phyloP scores from a whole-genome alignment of 2,329 filamentous ascomycete genomes.

The Hypomyces perniciosus region DNA sequence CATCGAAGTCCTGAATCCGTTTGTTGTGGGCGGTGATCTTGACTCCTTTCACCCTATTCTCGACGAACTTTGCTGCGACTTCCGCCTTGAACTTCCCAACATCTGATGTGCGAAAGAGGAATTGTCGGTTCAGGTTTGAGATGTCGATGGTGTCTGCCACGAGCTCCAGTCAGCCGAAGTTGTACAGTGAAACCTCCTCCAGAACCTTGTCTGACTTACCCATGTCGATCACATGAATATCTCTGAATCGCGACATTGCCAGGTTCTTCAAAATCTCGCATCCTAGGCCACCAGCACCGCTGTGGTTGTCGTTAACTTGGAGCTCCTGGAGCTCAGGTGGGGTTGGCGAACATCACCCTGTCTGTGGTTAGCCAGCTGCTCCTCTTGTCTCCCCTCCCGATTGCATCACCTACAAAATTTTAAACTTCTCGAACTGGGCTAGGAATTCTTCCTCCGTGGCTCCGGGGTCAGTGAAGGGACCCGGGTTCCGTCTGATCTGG shows the following conservation, averaged over 20 bases:
- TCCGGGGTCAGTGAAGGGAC: conserved; percentile 72
- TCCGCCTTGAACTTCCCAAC: conserved; percentile 93
- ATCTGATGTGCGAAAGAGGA: conserved; percentile 86
- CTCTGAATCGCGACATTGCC: conserved; percentile 88
- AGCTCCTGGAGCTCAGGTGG: conserved; percentile 6
- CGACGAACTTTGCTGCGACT: conserved; percentile 85
- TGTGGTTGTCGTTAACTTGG: conserved; percentile 30
- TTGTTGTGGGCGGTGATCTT: conserved; percentile 91
- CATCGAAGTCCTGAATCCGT: conserved; percentile 94
- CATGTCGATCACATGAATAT: conserved; percentile 99
- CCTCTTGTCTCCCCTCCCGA: conserved; percentile 1
- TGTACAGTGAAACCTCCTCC: neutral
- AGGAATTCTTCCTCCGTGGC: conserved; percentile 47
- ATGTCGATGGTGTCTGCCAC: conserved; percentile 91
- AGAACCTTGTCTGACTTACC: conserved; percentile 43
- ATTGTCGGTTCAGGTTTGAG: conserved; percentile 95
- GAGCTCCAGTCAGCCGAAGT: neutral
- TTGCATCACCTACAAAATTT: conserved; percentile 58
- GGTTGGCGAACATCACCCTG: conserved; percentile 44
- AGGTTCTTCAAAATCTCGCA: conserved; percentile 97
- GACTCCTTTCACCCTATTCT: conserved; percentile 82
- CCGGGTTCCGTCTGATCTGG: conserved; percentile 66
- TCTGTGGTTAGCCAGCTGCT: conserved; percentile 9
- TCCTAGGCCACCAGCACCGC: conserved; percentile 86
- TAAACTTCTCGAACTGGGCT: conserved; percentile 59